Evolutionary conservation across 768 basidiomycete species (phyloP), one percentile per base, ranked within the genome.

Genomic region (Nevesoporus exiguus): DNA sequence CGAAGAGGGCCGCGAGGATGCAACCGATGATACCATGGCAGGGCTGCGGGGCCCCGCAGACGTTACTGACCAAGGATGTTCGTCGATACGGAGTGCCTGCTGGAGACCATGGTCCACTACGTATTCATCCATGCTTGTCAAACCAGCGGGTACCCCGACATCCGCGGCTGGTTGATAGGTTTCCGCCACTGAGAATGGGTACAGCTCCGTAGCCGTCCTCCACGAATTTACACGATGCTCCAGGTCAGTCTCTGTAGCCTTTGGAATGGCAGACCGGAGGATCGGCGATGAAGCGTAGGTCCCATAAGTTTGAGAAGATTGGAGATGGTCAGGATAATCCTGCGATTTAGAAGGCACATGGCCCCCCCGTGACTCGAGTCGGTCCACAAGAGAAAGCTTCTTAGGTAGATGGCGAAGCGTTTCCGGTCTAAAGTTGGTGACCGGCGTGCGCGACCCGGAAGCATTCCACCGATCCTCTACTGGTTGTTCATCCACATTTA

Each of bases 361-460:
- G 63, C 65, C 58, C 7, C 77, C 76, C 21, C 68, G 57, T 3
- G 69, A 54, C 49, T 87, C 86, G 50, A 82, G 77, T 54, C 82
- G 77, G 60, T 88, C 85, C 3, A 89, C 76, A 9, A 90, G 77
- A 1, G 87, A 88, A 10, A 90, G 74, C 57, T 85, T 86, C 57
- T 76, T 76, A 3, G 87, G 88, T 29, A 79, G 69, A 70, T 85
- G 82, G 34, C 84, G 80, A 31, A 65, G 57, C 14, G 67, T 63
- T 14, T 66, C 61, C 14, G 74, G 61, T 31, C 64, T 66, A n/a
- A 56, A 62, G 46, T 55, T 50, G 41, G 24, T 34, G 7, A 34
- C 46, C 5, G 48, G 31, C 3, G 65, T 60, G 5, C 54, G 61
- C 11, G 61, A 59, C 4, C 51, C 50, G 24, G 70, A 67, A 29